Base-by-base conservation (phyloP, 2,329 filamentous ascomycete genomes). In the Chrysoporthe austroafricana region DNA sequence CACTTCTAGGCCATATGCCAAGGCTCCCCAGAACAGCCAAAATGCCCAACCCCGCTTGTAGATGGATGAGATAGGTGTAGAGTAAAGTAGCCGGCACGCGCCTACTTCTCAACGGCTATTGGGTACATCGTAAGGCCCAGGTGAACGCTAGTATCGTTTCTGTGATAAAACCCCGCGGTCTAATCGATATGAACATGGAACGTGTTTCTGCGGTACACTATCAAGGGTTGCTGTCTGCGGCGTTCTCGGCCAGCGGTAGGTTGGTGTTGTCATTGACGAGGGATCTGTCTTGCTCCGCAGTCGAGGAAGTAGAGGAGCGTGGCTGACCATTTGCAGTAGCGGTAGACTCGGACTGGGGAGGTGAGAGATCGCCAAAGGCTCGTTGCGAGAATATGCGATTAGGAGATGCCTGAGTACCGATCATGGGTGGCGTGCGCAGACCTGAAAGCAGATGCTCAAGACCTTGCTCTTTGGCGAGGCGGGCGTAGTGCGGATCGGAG, bases 401-500 rank as follows among this genome's bases (percentile, higher is more conserved):
- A 0, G 84, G 83, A 9, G 84, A 85, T 36, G 82, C 77, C 67
- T 82, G 81, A 39, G 81, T 75, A 32, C 83, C 85, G 60, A 86
- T 86, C 13, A 83, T 74, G 32, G 78, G 76, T 4, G 82, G 79
- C 65, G 81, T 83, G 66, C 79, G 77, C 46, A 78, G 76, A n/a
- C 80, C 81, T 42, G 79, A 79, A 68, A 88, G 66, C 62, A 89
- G 80, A 76, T 89, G 82, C 14, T 80, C 78, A 6, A 88, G 79
- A n/a, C 85, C 85, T 74, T 89, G 86, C 69, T 88, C 84, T 64
- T 82, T 77, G 73, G 85, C 88, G 21, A 88, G 76, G 43, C 80
- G 80, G 36, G 78, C 78, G 71, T 88, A 89, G 42, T 88, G 86
- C 2, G 86, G 84, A 62, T 90, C 87, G 57, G 85, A 80, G 7